These are phyloP conservation scores for Microdochium nivale DNA, from an alignment of 2,329 filamentous ascomycete species.

Conservation along the genomic window DNA sequence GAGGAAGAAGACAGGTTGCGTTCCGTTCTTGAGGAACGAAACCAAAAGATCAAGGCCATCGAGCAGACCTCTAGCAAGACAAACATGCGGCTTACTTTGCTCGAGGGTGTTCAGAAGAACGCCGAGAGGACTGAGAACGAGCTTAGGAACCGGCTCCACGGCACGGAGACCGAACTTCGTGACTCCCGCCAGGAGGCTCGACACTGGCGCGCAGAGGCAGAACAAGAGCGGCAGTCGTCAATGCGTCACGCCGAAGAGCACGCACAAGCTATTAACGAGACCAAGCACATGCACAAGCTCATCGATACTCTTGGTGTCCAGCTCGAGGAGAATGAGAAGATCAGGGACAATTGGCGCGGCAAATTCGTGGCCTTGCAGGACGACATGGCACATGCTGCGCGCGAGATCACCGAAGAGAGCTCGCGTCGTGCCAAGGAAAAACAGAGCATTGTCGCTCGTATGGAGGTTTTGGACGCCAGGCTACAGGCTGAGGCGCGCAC, in stretches of 20 bases:
- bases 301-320: constrained; percentile 69
- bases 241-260: constrained; percentile 41
- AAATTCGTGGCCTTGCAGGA: constrained; percentile 82
- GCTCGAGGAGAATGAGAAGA: constrained; percentile 75
- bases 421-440: constrained; percentile 71
- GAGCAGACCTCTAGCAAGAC: constrained; percentile 48
- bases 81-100: constrained; percentile 53
- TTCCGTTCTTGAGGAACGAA: constrained; percentile 58
- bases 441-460: constrained; percentile 67
- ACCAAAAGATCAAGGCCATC: constrained; percentile 53
- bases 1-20: constrained; percentile 64
- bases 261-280: constrained; percentile 42
- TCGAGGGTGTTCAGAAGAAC: constrained; percentile 59
- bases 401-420: constrained; percentile 77
- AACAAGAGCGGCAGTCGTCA: constrained; percentile 44
- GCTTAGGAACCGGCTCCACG: constrained; percentile 44
- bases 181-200: constrained; percentile 46
- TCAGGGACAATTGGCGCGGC: constrained; percentile 73
- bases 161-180: constrained; percentile 45
- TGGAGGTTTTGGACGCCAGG: constrained; percentile 69
- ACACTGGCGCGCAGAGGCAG: constrained; percentile 55
- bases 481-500: constrained; percentile 68
- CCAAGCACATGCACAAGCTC: constrained; percentile 65
- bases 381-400: constrained; percentile 73
- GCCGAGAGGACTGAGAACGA: constrained; percentile 45